Conservation (phyloP, 805 yeast genomes). For the Kodamaea neixiangensis region DNA sequence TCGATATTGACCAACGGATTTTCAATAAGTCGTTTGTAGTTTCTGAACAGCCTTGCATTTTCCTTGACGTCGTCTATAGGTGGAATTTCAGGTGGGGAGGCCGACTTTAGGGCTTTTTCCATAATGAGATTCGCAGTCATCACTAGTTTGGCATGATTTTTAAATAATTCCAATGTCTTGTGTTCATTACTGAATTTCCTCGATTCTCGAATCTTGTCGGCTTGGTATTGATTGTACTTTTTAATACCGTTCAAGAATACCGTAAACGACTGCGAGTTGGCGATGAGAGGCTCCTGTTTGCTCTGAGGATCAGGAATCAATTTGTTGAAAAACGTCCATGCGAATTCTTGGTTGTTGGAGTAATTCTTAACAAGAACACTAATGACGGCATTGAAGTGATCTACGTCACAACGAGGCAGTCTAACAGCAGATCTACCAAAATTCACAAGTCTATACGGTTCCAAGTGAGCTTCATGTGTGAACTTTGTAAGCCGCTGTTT, state of each 20-base stretch:
- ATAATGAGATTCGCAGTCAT: constrained; percentile 29
- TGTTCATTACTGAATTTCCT: constrained; percentile 17
- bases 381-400: constrained; percentile 41
- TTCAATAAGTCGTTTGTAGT: constrained; percentile 19
- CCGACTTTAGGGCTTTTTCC: constrained; percentile 25
- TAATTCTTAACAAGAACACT: constrained; percentile 37
- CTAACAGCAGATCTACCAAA: constrained; percentile 3
- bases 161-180: constrained; percentile 25
- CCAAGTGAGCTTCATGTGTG: constrained; percentile 8
- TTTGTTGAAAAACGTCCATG: constrained; percentile 40
- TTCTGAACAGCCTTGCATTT: constrained; percentile 21
- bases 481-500: constrained; percentile 13
- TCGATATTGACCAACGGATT: constrained; percentile 32
- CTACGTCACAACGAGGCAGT: constrained; percentile 20
- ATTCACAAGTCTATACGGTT: constrained; percentile 5
- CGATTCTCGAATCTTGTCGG: constrained; percentile 17
- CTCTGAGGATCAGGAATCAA: constrained; percentile 21
- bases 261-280: constrained; percentile 41
- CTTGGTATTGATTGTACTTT: constrained; percentile 18
- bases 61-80: constrained; percentile 25
- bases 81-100: constrained; percentile 39
- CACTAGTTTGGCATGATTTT: constrained; percentile 30
- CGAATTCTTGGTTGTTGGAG: constrained; percentile 30
- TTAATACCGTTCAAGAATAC: constrained; percentile 39
- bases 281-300: constrained; percentile 18